Evolutionary conservation across 257 asterid species (phyloP), one percentile per base, ranked within the genome.

Genomic region (Plantago major): DNA sequence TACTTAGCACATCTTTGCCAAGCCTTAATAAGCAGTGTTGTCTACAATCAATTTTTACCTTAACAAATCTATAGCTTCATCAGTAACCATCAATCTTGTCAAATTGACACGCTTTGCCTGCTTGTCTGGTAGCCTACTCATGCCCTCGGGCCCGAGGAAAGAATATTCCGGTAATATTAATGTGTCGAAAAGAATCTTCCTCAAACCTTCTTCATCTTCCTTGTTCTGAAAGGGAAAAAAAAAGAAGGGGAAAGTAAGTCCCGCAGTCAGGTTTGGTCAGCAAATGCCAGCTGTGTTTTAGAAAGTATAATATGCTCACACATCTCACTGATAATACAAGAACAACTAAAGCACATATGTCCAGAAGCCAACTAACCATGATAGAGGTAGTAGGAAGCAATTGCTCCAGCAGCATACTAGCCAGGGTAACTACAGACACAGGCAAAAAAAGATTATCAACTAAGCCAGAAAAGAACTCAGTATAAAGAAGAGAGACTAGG

Each of bases 81-180:
- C 76, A 16, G 66, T 62, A 62, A 80, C 86, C 63, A 84, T 60
- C 76, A 88, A 69, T 71, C 79, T 81, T 71, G 84, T 78, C 55
- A 88, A 11, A 47, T 71, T 64, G 71, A 78, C 61, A 51, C 74
- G 42, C 65, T 76, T 81, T 40, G 60, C 84, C 58, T 70, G 81
- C 76, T 69, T 66, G 65, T 50, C 73, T 16, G 94, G 72, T 42
- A 87, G 79, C 64, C 59, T 57, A 62, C 66, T 79, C 81, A 85
- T 53, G 67, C 69, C 74, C 65, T 70, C 74, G 5, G 87, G 84
- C 62, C 57, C 59, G 42, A 88, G 85, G 70, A 88, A 88, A 56
- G 87, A 74, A 69, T 88, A 88, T 6, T 85, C 91, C 52, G 78
- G 89, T 66, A 82, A 70, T 57, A 79, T 42, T 37, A 79, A 69